Conservation (phyloP, 1,284 basidiomycete species). For the Tylopilus sp. region DNA sequence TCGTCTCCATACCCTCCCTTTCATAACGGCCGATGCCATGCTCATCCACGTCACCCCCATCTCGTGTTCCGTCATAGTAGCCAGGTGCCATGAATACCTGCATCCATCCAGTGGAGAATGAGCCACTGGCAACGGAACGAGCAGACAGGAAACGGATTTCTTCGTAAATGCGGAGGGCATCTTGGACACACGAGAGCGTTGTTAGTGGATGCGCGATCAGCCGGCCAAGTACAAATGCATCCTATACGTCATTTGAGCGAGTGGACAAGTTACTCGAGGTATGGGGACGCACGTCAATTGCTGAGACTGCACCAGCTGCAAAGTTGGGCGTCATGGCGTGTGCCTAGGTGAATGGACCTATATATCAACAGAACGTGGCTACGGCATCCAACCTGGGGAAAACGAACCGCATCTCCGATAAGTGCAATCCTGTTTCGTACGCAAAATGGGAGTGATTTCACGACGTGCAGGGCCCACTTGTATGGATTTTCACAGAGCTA, state of each 20-base stretch:
- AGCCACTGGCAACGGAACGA: conserved; percentile 6
- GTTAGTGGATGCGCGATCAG: conserved; percentile 18
- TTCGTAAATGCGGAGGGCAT: conserved; percentile 32
- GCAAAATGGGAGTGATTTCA: conserved; percentile 29
- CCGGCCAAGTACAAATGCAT: conserved; percentile 32
- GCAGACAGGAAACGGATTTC: conserved; percentile 26
- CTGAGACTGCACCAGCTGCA: conserved; percentile 31
- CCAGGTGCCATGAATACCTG: conserved; percentile 12
- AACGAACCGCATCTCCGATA: conserved; percentile 32
- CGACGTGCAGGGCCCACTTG: conserved; percentile 20
- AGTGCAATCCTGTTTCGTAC: conserved; percentile 28
- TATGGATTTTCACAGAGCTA: neutral
- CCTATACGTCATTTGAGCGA: conserved; percentile 19
- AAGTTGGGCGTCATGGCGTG: conserved; percentile 30
- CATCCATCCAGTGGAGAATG: conserved; percentile 15
- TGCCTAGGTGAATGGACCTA: conserved; percentile 9
- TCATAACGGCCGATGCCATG: conserved; percentile 8
- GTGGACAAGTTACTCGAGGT: neutral
- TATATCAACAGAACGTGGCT: neutral
- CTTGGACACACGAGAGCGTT: conserved; percentile 17
- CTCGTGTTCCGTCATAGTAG: conserved; percentile 22
- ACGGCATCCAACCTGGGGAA: neutral
- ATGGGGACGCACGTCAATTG: conserved; percentile 27
- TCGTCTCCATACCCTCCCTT: conserved; percentile 10
- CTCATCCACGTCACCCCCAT: conserved; percentile 10